phyloP scores from a whole-genome alignment of 805 yeast genomes.

The Suhomyces sp. region DNA sequence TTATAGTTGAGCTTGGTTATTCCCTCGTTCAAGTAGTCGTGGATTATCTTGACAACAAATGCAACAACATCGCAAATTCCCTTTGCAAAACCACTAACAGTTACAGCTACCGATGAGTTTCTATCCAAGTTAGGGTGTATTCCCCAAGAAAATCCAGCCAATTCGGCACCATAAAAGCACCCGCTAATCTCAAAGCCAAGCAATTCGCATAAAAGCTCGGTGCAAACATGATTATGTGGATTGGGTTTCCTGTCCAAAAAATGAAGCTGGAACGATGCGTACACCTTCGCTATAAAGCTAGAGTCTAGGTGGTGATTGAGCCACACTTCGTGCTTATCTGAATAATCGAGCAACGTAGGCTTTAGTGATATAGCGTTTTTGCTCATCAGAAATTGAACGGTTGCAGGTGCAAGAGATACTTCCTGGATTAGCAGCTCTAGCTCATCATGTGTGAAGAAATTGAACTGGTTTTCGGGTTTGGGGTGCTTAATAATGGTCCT shows the following conservation, averaged over 20 bases:
- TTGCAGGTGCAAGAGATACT: neutral
- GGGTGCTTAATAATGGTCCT: slow-evolving; percentile 18
- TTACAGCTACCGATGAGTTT: slow-evolving; percentile 50
- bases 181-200: slow-evolving; percentile 40
- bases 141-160: slow-evolving; percentile 57
- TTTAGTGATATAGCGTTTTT: slow-evolving; percentile 16
- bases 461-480: slow-evolving; percentile 30
- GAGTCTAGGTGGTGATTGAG: slow-evolving; percentile 33
- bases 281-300: slow-evolving; percentile 26
- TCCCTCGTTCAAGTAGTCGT: slow-evolving; percentile 11
- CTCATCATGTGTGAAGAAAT: slow-evolving; percentile 27
- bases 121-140: slow-evolving; percentile 54
- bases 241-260: slow-evolving; percentile 26
- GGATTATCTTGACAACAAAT: slow-evolving; percentile 30
- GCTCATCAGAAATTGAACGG: slow-evolving; percentile 20
- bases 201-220: slow-evolving; percentile 53
- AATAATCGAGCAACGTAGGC: slow-evolving; percentile 38
- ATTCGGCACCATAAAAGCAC: slow-evolving; percentile 50
- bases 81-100: slow-evolving; percentile 49
- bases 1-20: slow-evolving; percentile 20
- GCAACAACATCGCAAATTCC: slow-evolving; percentile 36
- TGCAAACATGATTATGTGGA: slow-evolving; percentile 41
- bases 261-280: slow-evolving; percentile 47
- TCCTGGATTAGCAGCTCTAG: slow-evolving; percentile 19
- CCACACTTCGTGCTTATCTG: slow-evolving; percentile 51